A percentile compares a stretch with the other conserved stretches of the same genome.
Evolutionary conservation across 139 green algal genomes (phyloP).

Genomic region (Klebsormidium nitens): DNA sequence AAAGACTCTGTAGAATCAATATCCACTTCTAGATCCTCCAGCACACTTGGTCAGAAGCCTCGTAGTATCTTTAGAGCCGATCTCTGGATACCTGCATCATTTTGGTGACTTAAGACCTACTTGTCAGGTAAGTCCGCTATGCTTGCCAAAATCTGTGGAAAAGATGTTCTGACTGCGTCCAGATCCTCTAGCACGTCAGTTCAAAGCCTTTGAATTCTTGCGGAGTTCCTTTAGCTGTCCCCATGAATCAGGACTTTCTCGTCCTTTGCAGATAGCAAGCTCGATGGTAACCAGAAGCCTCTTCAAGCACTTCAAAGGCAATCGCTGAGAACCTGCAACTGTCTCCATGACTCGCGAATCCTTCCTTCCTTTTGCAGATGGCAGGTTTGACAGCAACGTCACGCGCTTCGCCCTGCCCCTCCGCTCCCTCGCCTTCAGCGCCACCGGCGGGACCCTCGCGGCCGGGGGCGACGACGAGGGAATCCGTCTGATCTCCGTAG

Average conservation of each 20-base stretch:
- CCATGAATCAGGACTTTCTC: background rate
- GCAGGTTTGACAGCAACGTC: constrained; percentile 48
- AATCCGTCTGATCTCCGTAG: constrained; percentile 68
- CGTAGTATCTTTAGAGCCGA: too few relatives aligned
- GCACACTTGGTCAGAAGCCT: too few relatives aligned
- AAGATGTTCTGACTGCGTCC: too few relatives aligned
- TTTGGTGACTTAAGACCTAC: too few relatives aligned
- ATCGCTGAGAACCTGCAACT: background rate
- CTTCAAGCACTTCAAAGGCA: background rate
- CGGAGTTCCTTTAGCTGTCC: background rate
- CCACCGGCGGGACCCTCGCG: constrained; percentile 58
- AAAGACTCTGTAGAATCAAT: too few relatives aligned
- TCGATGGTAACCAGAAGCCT: background rate
- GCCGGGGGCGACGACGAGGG: constrained; percentile 67
- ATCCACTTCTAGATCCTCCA: too few relatives aligned
- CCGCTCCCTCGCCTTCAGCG: constrained; percentile 54
- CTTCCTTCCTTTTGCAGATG: background rate
- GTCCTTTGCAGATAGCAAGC: background rate
- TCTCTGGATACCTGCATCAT: too few relatives aligned
- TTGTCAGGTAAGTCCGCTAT: too few relatives aligned
- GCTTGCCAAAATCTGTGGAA: too few relatives aligned
- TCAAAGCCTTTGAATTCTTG: background rate
- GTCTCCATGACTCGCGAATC: background rate
- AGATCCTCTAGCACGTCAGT: too few relatives aligned
- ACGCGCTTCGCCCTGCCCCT: constrained; percentile 69